Conservation (phyloP, 2,329 filamentous ascomycete species). For the Exophiala calicioides region DNA sequence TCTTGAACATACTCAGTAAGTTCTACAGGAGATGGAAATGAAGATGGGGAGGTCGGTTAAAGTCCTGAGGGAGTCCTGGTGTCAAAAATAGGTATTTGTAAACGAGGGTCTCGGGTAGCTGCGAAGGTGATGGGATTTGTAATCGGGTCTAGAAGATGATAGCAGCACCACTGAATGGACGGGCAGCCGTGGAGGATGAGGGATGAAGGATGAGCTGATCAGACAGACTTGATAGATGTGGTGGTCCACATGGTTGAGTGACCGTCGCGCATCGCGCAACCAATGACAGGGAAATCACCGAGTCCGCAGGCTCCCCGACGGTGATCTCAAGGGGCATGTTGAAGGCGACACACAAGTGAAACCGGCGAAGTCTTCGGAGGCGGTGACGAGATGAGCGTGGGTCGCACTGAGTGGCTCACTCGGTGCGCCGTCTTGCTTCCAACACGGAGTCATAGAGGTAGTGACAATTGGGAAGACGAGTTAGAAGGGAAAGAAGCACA, state of each 20-base stretch:
- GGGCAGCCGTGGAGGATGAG: too few relatives aligned
- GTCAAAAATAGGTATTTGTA: slow-evolving; percentile 10
- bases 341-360: slow-evolving; percentile 15
- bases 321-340: slow-evolving; percentile 1
- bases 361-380: slow-evolving; percentile 5
- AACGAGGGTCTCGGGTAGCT: not conserved
- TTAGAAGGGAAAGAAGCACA: not conserved
- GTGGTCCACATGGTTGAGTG: too few relatives aligned
- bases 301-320: too few relatives aligned
- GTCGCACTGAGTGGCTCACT: not conserved
- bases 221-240: too few relatives aligned
- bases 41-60: too few relatives aligned
- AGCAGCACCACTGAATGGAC: too few relatives aligned
- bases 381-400: not conserved
- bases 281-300: slow-evolving; percentile 5
- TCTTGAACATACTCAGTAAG: slow-evolving; percentile 1
- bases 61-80: not conserved
- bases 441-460: not conserved
- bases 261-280: not conserved
- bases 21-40: too few relatives aligned
- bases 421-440: not conserved
- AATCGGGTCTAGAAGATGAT: too few relatives aligned
- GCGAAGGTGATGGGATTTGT: not conserved
- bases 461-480: too few relatives aligned
- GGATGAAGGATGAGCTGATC: too few relatives aligned